These are phyloP conservation scores for Penicillium expansum DNA, from an alignment of 2,329 filamentous ascomycete genomes.

Conservation along the genomic window DNA sequence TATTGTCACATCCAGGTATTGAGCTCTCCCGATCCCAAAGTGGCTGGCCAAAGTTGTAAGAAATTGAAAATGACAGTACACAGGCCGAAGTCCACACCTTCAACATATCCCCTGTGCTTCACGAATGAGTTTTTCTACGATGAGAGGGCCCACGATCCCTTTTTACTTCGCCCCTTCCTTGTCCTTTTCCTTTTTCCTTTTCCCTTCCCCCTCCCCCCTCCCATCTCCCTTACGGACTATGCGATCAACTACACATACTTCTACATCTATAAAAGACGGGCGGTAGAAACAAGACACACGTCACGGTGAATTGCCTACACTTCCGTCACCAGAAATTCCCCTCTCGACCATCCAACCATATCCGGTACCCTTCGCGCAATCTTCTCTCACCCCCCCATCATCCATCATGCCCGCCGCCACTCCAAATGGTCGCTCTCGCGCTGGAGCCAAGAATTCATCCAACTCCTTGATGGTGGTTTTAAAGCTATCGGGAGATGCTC, in stretches of 20 bases:
- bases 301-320: constrained; percentile 21
- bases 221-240: constrained; percentile 27
- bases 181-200: constrained; percentile 15
- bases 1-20: not conserved
- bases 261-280: constrained; percentile 29
- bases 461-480: constrained; percentile 33
- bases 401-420: constrained; percentile 25
- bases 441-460: constrained; percentile 27
- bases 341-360: constrained; percentile 4
- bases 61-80: constrained; percentile 3
- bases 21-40: not conserved
- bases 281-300: constrained; percentile 16
- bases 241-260: constrained; percentile 29
- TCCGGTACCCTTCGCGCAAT: not conserved
- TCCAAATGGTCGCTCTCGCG: constrained; percentile 37
- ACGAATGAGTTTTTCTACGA: constrained; percentile 1
- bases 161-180: constrained; percentile 21
- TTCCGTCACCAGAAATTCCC: constrained; percentile 8
- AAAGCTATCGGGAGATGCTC: constrained; percentile 38
- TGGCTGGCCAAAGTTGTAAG: not conserved
- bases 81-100: constrained; percentile 4
- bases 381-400: not conserved
- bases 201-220: constrained; percentile 14
- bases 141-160: constrained; percentile 28
- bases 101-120: constrained; percentile 17